These are phyloP conservation scores for Galerina marginata DNA, from an alignment of 768 basidiomycete species.

Conservation along the genomic window DNA sequence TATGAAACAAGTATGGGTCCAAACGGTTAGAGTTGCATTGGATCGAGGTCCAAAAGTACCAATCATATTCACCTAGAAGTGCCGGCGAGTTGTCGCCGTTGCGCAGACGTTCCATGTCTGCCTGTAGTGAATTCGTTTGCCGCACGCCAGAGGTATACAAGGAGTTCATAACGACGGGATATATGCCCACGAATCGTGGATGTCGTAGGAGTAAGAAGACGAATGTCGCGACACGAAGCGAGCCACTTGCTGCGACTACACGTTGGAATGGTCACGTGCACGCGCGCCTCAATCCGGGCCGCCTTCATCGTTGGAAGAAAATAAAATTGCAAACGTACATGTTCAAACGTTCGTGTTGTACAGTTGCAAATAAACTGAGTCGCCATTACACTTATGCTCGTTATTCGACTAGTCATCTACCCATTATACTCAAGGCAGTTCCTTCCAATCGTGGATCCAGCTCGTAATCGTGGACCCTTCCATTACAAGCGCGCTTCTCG, in stretches of 20 bases:
- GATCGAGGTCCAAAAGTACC: neutral
- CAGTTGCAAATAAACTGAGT: too few species aligned
- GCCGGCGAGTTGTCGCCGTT: constrained; percentile 83
- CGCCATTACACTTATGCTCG: too few species aligned
- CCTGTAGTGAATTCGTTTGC: constrained; percentile 86
- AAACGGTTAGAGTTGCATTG: neutral
- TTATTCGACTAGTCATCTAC: too few species aligned
- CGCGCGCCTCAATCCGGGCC: neutral
- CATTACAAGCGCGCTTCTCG: neutral
- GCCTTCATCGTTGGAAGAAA: too few species aligned
- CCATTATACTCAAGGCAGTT: neutral
- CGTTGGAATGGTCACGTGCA: neutral
- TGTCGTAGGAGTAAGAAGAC: neutral
- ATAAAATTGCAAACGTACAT: too few species aligned
- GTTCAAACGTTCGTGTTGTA: too few species aligned
- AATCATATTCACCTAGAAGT: constrained; percentile 69
- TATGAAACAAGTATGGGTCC: constrained; percentile 34
- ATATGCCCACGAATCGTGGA: neutral
- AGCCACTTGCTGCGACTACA: neutral
- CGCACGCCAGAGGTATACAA: constrained; percentile 93
- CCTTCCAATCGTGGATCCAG: constrained; percentile 9
- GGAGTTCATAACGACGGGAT: constrained; percentile 73
- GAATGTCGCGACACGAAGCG: too few species aligned
- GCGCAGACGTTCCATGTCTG: constrained; percentile 84
- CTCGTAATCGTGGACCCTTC: constrained; percentile 3